Evolutionary conservation across 2,329 filamentous ascomycete genomes (phyloP).

Genomic region (Hirsutella minnesotensis): DNA sequence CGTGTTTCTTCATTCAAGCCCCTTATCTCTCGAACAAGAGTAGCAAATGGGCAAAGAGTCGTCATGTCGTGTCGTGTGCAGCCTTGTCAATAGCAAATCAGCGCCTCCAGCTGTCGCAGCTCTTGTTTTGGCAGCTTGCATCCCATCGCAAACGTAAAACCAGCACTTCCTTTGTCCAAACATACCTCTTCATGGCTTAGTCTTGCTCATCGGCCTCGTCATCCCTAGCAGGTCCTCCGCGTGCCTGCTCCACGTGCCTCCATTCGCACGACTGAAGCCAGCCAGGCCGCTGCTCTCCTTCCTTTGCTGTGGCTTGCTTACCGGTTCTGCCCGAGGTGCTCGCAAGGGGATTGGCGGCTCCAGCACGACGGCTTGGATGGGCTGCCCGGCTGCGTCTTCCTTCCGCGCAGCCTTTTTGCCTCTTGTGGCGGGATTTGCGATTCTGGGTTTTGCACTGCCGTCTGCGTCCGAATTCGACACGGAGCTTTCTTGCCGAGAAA

Average conservation of each 20-base stretch:
- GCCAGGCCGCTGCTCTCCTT: background rate
- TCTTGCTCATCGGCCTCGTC: conserved; percentile 34
- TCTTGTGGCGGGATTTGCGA: conserved; percentile 37
- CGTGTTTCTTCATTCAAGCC: background rate
- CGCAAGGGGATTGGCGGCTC: conserved; percentile 11
- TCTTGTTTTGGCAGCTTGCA: too few species aligned
- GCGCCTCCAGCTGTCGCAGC: too few species aligned
- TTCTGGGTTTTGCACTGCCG: conserved; percentile 8
- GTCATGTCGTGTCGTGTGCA: too few species aligned
- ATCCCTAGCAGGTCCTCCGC: conserved; percentile 54
- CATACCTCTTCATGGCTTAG: background rate
- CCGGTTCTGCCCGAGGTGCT: conserved; percentile 1
- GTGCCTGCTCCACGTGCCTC: conserved; percentile 58
- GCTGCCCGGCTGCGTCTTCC: conserved; percentile 36
- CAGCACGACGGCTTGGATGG: conserved; percentile 29
- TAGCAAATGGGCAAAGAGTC: too few species aligned
- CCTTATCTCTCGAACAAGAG: too few species aligned
- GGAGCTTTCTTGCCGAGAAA: background rate
- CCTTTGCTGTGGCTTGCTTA: background rate
- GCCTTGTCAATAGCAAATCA: too few species aligned
- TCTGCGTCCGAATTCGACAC: background rate
- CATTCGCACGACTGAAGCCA: conserved; percentile 36
- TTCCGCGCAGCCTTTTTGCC: conserved; percentile 40
- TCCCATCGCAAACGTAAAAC: too few species aligned
- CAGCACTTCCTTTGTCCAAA: too few species aligned